Base-by-base conservation (phyloP, 495 filamentous ascomycete genomes). In the Annulohypoxylon bovei region DNA sequence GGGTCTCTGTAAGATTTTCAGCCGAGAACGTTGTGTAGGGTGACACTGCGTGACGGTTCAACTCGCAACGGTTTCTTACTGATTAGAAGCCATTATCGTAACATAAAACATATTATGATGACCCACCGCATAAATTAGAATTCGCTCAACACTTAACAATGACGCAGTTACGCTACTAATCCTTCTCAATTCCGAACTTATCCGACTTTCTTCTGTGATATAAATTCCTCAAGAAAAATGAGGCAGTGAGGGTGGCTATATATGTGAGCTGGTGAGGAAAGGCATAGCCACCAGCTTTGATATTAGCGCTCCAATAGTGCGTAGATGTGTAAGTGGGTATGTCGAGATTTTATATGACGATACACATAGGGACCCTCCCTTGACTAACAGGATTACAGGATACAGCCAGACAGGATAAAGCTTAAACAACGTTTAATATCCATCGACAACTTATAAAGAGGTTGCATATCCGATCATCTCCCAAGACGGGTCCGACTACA, bases 1-100 rank as follows among this genome's bases (percentile, higher is more conserved):
- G 54, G 49, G 65, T 35, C 44, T 64, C 22, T 49, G 37, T 54
- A 47, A 53, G 16, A 49, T 64, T 27, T 72, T 72, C 70, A 72
- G 70, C 70, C 70, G 64, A 62, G 54, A 65, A 65, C 23, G 54
- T 67, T 67, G 52, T 42, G 46, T 52, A 68, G 59, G 70, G 70
- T 67, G 35, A 20, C 44, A 71, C 57, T 58, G 62, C n/a, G 55
- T 55, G 30, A 47, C 55, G 32, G 42, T 42, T 12, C 49, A 47
- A 30, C 47, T 44, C 18, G 25, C n/a, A 52, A 59, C 42, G 57
- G 49, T 62, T 61, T 58, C 58, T 55, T 39, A 40, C 23, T 62
- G 58, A 57, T 49, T 62, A n/a, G 44, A 27, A 67, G 65, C 23
- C 60, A 46, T 33, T 49, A n/a, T 22, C 23, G 49, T 37, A 47